phyloP scores from a whole-genome alignment of 768 basidiomycete species.

The Phaeotremella fagi region DNA sequence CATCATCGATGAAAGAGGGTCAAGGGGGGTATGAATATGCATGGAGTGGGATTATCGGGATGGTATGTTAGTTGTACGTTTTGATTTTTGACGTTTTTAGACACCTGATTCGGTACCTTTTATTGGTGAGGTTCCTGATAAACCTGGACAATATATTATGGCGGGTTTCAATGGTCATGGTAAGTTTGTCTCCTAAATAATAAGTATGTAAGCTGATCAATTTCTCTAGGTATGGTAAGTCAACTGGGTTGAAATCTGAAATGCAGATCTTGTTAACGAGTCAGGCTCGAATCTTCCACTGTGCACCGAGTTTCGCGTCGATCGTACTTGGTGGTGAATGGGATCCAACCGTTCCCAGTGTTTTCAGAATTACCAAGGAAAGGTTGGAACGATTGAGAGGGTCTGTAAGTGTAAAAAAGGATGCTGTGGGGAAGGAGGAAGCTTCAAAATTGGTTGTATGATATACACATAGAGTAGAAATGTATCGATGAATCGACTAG shows the following conservation, averaged over 20 bases:
- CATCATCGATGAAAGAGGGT: not conserved
- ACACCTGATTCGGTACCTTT: not conserved
- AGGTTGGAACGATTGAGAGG: slow-evolving; percentile 3
- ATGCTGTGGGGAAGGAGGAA: not conserved
- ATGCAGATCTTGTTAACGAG: not conserved
- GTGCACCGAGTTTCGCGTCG: not conserved
- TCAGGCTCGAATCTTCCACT: not conserved
- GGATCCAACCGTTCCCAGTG: not conserved
- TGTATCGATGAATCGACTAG: too few relatives aligned
- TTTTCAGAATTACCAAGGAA: not conserved
- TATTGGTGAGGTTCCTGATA: not conserved
- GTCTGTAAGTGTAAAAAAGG: not conserved
- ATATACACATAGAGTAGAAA: not conserved
- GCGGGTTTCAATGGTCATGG: not conserved
- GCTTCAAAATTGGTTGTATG: not conserved
- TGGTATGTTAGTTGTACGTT: slow-evolving; percentile 21
- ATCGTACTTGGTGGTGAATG: not conserved
- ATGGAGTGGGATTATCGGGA: slow-evolving; percentile 41
- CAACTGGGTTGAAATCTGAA: not conserved
- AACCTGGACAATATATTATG: not conserved
- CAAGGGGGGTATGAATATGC: slow-evolving; percentile 33
- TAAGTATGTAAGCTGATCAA: not conserved
- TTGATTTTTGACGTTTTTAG: not conserved
- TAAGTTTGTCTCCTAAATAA: not conserved
- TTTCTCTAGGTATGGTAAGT: not conserved